Evolutionary conservation across 768 basidiomycete genomes (phyloP).

Genomic region (Pulveroboletus sp.): DNA sequence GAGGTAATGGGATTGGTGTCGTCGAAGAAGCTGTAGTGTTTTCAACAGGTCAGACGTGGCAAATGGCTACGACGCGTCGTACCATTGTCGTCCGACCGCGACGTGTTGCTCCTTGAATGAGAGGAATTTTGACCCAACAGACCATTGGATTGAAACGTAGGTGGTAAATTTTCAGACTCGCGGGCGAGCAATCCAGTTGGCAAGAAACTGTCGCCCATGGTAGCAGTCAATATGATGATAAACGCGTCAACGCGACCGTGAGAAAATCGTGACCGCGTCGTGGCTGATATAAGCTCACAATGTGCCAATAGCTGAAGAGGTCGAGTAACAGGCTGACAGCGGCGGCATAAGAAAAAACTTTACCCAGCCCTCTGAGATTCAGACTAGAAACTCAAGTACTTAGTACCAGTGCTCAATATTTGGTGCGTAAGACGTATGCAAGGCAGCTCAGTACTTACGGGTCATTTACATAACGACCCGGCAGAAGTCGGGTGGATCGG

Average conservation of each 20-base stretch:
- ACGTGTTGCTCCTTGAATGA: not conserved
- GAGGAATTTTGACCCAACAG: slow-evolving; percentile 24
- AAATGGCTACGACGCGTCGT: not conserved
- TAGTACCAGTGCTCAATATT: too few species aligned
- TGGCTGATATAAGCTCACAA: not conserved
- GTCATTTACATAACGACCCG: slow-evolving; percentile 25
- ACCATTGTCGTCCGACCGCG: slow-evolving; percentile 2
- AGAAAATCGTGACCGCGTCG: slow-evolving; percentile 16
- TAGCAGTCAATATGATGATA: not conserved
- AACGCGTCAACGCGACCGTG: slow-evolving; percentile 20
- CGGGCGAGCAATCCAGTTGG: slow-evolving; percentile 25
- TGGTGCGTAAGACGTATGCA: too few species aligned
- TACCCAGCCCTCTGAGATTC: too few species aligned
- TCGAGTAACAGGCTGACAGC: too few species aligned
- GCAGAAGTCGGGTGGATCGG: slow-evolving; percentile 31
- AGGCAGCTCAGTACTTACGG: not conserved
- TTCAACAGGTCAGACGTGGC: not conserved
- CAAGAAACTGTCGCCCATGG: slow-evolving; percentile 15
- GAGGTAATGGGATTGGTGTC: slow-evolving; percentile 17
- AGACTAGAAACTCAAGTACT: too few species aligned
- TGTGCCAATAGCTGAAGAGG: too few species aligned
- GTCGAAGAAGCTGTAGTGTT: not conserved
- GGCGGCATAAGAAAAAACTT: too few species aligned
- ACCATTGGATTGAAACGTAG: slow-evolving; percentile 31
- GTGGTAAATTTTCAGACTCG: not conserved